Base-by-base conservation (phyloP, 441 rosid genomes). In the Rhodomyrtus psidioides region DNA sequence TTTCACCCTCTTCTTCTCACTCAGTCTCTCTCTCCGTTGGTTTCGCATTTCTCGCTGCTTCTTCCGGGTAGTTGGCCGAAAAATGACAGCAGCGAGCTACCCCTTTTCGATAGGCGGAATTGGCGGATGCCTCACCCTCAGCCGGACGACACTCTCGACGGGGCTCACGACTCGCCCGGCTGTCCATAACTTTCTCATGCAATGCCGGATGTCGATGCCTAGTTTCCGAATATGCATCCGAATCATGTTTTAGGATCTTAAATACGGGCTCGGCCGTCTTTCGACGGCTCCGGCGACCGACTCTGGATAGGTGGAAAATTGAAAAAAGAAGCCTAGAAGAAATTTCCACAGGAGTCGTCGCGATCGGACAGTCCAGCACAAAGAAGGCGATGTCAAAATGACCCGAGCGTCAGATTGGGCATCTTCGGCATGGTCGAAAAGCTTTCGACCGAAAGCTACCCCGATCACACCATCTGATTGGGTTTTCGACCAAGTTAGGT, bases 401-500 rank as follows among this genome's bases (percentile, higher is more conserved):
- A 7, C 4, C 1, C 0, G 39, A 27, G 10, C 15, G 21, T 12
- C 19, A 1, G 16, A 27, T 59, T 7, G 16, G 30, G 2, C n/a
- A 27, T 59, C 39, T 59, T 7, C 7, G 30, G 2, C n/a, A 27
- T 59, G 21, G 39, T 3, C 6, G 10, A 27, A 27, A 28, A 27
- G 70, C 19, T 34, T 21, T 15, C 17, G 1, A 13, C 1, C 3
- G 39, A 27, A 15, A 59, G 70, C 34, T 27, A 59, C 10, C 3
- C 70, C 21, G 0, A 14, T 59, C 6, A 30, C 70, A 15, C 34
- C 39, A 2, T 58, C 21, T 7, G 4, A 14, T 15, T 0, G 34
- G 9, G 7, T n/a, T 13, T 13, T n/a, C 9, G 7, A 26, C 28
- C 3, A 26, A 26, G 60, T 12, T 6, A 10, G 62, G 30, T 12